These are phyloP conservation scores for Epichloe amarillans DNA, from an alignment of 2,329 filamentous ascomycete species.

Conservation along the genomic window DNA sequence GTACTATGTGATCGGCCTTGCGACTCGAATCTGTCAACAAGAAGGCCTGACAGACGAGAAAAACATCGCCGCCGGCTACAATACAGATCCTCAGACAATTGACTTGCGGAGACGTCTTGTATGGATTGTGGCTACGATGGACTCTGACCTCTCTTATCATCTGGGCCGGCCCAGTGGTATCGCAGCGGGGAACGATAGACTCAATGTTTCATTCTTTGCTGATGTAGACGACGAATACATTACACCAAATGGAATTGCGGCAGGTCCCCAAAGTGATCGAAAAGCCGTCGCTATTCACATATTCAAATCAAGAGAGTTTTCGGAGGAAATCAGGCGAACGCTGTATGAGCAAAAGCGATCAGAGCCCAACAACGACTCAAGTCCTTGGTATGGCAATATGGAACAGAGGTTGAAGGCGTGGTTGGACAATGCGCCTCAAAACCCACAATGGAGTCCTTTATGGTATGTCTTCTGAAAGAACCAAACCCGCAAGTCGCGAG, in stretches of 20 bases:
- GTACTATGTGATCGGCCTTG: constrained; percentile 85
- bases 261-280: constrained; percentile 60
- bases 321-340: constrained; percentile 74
- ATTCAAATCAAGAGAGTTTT: constrained; percentile 77
- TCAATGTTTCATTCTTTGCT: constrained; percentile 78
- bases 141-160: constrained; percentile 74
- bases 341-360: constrained; percentile 75
- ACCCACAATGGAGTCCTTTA: constrained; percentile 57
- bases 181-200: constrained; percentile 65
- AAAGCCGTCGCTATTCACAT: constrained; percentile 89
- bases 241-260: constrained; percentile 58
- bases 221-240: constrained; percentile 75
- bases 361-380: constrained; percentile 62
- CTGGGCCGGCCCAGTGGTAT: constrained; percentile 81
- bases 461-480: constrained; percentile 44
- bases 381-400: constrained; percentile 81
- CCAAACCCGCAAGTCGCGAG: background rate
- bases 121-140: constrained; percentile 82
- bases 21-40: constrained; percentile 77
- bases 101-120: constrained; percentile 82
- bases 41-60: constrained; percentile 80
- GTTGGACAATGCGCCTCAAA: constrained; percentile 62
- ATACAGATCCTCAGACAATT: constrained; percentile 58
- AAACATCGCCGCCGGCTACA: constrained; percentile 56
- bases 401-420: constrained; percentile 66